These are phyloP conservation scores for Dioscorea alata DNA, from an alignment of 106 monocot genomes.

Conservation along the genomic window DNA sequence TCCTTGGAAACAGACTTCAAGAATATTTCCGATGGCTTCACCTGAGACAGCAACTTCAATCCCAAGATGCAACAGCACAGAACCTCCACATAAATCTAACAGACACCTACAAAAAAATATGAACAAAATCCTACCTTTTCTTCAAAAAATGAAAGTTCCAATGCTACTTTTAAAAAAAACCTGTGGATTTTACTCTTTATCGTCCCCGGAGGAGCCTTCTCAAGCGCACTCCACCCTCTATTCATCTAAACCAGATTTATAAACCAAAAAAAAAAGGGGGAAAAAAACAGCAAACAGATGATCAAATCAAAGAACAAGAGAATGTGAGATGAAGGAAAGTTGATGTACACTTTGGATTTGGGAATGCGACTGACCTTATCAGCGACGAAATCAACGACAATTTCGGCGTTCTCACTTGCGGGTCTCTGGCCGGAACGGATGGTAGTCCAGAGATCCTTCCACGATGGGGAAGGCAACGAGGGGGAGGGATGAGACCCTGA, in stretches of 20 bases:
- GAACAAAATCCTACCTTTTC: not conserved
- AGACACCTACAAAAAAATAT: not conserved
- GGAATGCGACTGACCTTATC: conserved; percentile 42
- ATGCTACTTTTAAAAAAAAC: conserved; percentile 16
- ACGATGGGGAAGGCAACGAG: conserved; percentile 18
- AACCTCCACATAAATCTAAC: not conserved
- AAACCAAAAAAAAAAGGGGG: conserved; percentile 6
- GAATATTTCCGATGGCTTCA: conserved; percentile 85
- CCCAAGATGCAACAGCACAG: conserved; percentile 58
- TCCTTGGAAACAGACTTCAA: conserved; percentile 81
- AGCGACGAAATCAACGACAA: conserved; percentile 63
- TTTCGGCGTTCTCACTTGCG: conserved; percentile 41
- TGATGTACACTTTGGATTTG: not conserved
- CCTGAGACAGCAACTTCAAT: conserved; percentile 62
- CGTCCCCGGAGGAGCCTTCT: conserved; percentile 68
- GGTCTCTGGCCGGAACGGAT: conserved; percentile 24
- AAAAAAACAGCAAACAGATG: conserved; percentile 1
- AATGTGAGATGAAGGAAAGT: not conserved
- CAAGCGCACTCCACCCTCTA: conserved; percentile 56
- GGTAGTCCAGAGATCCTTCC: conserved; percentile 57
- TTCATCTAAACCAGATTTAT: conserved; percentile 53
- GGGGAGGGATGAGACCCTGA: conserved; percentile 7
- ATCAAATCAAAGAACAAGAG: not conserved
- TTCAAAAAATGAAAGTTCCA: not conserved
- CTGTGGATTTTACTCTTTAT: conserved; percentile 75